Evolutionary conservation across 2,329 filamentous ascomycete genomes (phyloP), one percentile per base, ranked within the genome.

Genomic region (Verticillium tricorpus): DNA sequence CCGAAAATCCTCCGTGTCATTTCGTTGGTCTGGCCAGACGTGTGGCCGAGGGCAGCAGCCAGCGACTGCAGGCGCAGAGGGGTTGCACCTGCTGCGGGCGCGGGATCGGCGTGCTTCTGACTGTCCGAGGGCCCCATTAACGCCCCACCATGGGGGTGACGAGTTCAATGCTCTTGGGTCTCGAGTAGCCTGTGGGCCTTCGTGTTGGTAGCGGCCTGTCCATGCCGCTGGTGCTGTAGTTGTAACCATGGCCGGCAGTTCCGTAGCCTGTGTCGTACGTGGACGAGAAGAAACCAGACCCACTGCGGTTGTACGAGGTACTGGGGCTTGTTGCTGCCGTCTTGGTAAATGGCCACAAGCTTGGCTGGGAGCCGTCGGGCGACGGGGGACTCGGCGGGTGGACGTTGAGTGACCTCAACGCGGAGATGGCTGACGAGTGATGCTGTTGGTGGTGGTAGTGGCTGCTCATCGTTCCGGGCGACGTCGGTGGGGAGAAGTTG

Each of bases 131-230:
- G 45, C 45, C 45, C 45, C 45, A 50, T 50, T n/a, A 86, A 67
- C 81, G 79, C 59, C 82, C 78, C 66, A 84, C 71, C 73, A 86
- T 80, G 37, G 86, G 85, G 58, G 85, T 87, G 55, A 88, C 84
- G 25, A 88, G 78, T 74, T 88, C 85, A 67, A 87, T 85, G 74
- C 85, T 87, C 74, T 82, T 86, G 37, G 85, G 84, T 56, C 85
- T 78, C 66, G 83, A 78, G 72, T 85, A 85, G 45, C 77, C 76
- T 40, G 80, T 77, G 3, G 85, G 83, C 58, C 81, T 79, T 57
- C 85, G 80, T 11, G 79, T 79, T 15, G 86, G 85, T 28, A 88
- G 74, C 7, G 85, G 86, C 9, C 85, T 78, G 64, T 87, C 84
- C 67, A 78, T 76, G 56, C 76, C 76, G 57, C 68, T 66, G 40